Evolutionary conservation across 2,329 filamentous ascomycete genomes (phyloP).

Genomic region (Pseudocercospora pini-densiflorae): DNA sequence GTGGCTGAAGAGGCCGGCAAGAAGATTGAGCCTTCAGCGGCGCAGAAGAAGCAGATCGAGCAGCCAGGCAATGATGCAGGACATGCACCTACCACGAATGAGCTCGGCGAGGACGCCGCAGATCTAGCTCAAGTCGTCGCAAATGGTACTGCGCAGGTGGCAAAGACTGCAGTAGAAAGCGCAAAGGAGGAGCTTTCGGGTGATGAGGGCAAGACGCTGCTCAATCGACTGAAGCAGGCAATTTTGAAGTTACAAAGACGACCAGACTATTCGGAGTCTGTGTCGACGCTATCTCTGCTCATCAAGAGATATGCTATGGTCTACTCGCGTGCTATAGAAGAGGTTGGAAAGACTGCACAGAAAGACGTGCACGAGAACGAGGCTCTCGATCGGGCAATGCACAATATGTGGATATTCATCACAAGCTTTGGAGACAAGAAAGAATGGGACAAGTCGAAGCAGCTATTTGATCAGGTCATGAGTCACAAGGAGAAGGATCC

Average conservation of each 20-base stretch:
- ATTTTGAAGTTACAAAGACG: slow-evolving; percentile 75
- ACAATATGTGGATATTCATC: slow-evolving; percentile 80
- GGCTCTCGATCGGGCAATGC: slow-evolving; percentile 74
- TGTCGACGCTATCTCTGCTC: slow-evolving; percentile 75
- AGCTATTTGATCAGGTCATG: slow-evolving; percentile 70
- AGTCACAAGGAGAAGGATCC: slow-evolving; percentile 76
- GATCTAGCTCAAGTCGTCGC: slow-evolving; percentile 53
- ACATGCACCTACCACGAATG: slow-evolving; percentile 59
- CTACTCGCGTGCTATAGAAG: slow-evolving; percentile 75
- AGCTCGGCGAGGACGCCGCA: slow-evolving; percentile 59
- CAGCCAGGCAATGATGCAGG: slow-evolving; percentile 56
- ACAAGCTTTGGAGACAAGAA: slow-evolving; percentile 76
- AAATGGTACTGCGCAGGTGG: slow-evolving; percentile 51
- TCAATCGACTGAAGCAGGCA: slow-evolving; percentile 76
- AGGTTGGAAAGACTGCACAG: slow-evolving; percentile 68
- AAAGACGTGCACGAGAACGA: slow-evolving; percentile 74
- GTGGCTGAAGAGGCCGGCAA: slow-evolving; percentile 76
- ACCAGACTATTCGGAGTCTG: slow-evolving; percentile 83
- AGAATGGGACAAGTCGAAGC: slow-evolving; percentile 77
- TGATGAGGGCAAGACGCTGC: slow-evolving; percentile 72
- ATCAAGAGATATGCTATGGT: slow-evolving; percentile 77
- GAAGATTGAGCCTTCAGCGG: slow-evolving; percentile 69
- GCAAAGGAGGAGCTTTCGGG: slow-evolving; percentile 73
- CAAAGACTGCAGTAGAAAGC: slow-evolving; percentile 68
- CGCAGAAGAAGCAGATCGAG: slow-evolving; percentile 62